These are phyloP conservation scores for Piper betle DNA, from an alignment of 164 flowering plant species.

Conservation along the genomic window DNA sequence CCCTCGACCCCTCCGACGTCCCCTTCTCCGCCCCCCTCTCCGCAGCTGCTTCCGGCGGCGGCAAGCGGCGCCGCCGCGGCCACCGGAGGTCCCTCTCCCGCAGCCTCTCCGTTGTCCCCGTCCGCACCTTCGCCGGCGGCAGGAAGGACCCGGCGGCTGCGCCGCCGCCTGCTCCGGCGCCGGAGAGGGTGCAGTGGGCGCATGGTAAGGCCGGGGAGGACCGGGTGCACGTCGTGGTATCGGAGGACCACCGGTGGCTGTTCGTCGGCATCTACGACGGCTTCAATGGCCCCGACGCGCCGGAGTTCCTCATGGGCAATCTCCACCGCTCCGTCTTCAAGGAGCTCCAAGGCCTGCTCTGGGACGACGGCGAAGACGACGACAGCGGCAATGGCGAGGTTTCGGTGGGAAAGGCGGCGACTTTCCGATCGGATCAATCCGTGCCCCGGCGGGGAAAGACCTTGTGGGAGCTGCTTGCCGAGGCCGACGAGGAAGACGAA, in stretches of 20 bases:
- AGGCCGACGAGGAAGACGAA: conserved; percentile 55
- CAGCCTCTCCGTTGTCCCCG: conserved; percentile 80
- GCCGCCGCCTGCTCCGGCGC: conserved; percentile 3
- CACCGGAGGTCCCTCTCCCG: conserved; percentile 28
- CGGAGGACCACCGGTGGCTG: conserved; percentile 94
- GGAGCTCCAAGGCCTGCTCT: conserved; percentile 88
- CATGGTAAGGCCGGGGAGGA: conserved; percentile 98
- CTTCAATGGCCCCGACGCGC: conserved; percentile 98
- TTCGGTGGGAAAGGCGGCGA: conserved; percentile 37
- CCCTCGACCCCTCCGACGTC: conserved; percentile 38
- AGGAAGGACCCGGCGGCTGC: conserved; percentile 39
- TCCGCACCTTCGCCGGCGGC: conserved; percentile 50
- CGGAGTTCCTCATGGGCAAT: conserved; percentile 91
- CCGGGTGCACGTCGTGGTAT: conserved; percentile 94
- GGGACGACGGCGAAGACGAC: conserved; percentile 27
- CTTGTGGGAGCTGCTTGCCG: conserved; percentile 82
- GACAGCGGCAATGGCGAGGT: too few relatives aligned
- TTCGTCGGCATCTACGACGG: conserved; percentile 99
- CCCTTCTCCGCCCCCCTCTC: conserved; percentile 34
- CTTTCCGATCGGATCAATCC: conserved; percentile 35
- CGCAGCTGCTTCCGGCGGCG: conserved; percentile 69
- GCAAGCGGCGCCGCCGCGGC: neutral
- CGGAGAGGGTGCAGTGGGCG: conserved; percentile 84
- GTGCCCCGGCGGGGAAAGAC: conserved; percentile 38
- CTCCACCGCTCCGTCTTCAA: conserved; percentile 71